Conservation (phyloP, 768 basidiomycete species). For the Auriscalpium microsporum region DNA sequence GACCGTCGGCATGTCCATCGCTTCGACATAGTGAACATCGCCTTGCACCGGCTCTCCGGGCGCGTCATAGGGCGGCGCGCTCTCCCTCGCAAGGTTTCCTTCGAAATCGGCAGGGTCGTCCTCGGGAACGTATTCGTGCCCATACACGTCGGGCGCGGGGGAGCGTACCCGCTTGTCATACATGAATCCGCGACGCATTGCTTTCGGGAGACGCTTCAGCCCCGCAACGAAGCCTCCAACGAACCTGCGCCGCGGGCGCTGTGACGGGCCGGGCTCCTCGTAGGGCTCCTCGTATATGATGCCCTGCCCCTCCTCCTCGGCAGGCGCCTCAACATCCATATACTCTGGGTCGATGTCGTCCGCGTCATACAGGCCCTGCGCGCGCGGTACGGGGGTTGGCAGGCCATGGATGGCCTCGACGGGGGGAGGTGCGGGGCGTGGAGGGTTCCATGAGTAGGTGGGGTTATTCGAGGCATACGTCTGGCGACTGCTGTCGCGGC, state of each 20-base stretch:
- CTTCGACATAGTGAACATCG: slow-evolving; percentile 7
- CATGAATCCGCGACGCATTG: slow-evolving; percentile 8
- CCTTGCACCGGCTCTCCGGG: slow-evolving; percentile 1
- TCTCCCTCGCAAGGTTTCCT: too few species aligned
- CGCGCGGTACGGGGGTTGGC: not conserved
- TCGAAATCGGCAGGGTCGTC: not conserved
- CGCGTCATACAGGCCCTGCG: not conserved
- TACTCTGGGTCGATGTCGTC: slow-evolving; percentile 8
- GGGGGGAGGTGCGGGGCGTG: slow-evolving; percentile 6
- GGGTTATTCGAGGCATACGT: not conserved
- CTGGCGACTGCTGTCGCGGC: slow-evolving; percentile 7
- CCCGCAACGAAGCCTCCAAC: slow-evolving; percentile 12
- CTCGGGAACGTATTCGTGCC: not conserved
- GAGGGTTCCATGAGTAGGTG: slow-evolving; percentile 2
- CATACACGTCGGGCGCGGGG: not conserved
- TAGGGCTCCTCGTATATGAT: not conserved
- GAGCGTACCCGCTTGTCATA: not conserved
- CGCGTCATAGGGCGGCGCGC: slow-evolving; percentile 6
- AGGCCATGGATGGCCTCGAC: slow-evolving; percentile 1
- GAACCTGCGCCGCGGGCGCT: slow-evolving; percentile 4
- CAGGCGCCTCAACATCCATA: slow-evolving; percentile 8
- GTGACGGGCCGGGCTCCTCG: not conserved
- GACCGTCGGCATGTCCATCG: slow-evolving; percentile 5
- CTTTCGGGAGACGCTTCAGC: slow-evolving; percentile 9
- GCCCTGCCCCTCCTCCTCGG: not conserved